Percentiles rank a stretch among this genome's conserved stretches.
Evolutionary conservation across 2,329 filamentous ascomycete genomes (phyloP).

Genomic region (Cladosporium colombiae): DNA sequence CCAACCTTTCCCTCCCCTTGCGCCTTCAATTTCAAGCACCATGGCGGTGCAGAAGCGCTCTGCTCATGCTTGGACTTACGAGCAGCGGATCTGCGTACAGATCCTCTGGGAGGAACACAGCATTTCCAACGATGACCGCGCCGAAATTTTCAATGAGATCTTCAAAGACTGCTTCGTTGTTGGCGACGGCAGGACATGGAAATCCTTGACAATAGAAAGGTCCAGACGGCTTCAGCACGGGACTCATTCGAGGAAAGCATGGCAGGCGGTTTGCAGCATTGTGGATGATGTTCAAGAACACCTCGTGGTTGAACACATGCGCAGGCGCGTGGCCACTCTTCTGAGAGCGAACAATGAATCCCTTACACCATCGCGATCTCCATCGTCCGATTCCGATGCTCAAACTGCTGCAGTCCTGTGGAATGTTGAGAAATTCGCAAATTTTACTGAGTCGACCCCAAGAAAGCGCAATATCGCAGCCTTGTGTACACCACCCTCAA

Average conservation of each 20-base stretch:
- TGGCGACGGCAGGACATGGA: neutral
- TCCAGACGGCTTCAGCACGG: neutral
- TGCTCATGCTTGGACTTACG: neutral
- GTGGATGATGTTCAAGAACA: neutral
- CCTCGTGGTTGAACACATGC: neutral
- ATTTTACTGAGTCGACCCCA: neutral
- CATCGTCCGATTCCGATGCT: neutral
- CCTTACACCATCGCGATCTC: neutral
- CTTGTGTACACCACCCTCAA: neutral
- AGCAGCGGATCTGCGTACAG: neutral
- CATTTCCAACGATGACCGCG: neutral
- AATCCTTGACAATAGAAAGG: neutral
- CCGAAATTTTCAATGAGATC: neutral
- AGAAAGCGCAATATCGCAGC: neutral
- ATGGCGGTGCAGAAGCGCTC: neutral
- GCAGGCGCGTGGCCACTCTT: neutral
- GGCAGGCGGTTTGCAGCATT: neutral
- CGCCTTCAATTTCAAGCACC: neutral
- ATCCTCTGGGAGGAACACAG: neutral
- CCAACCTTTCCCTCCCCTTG: neutral
- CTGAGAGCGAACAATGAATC: neutral
- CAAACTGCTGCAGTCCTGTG: neutral
- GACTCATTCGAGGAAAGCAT: neutral
- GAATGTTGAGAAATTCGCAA: neutral
- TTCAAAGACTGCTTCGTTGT: neutral